These are phyloP conservation scores for Salix purpurea DNA, from an alignment of 345 rosid species.

Conservation along the genomic window DNA sequence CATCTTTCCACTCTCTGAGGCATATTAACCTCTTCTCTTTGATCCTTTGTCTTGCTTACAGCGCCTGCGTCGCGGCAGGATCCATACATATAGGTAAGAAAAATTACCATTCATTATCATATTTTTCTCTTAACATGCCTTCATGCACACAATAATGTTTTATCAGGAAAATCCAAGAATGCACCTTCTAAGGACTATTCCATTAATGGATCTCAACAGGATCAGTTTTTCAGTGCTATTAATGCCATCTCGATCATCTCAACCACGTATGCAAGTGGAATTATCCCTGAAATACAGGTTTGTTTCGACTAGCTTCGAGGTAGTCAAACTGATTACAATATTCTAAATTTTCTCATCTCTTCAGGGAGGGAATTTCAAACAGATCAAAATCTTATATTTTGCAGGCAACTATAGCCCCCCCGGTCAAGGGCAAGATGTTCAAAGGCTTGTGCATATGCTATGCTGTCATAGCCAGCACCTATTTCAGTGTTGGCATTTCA, in stretches of 20 bases:
- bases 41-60: constrained; percentile 45
- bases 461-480: constrained; percentile 32
- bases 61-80: constrained; percentile 35
- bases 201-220: constrained; percentile 23
- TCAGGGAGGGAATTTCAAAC: not conserved
- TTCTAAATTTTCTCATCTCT: too few species aligned
- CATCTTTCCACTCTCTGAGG: constrained; percentile 62
- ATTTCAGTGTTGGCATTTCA: constrained; percentile 19
- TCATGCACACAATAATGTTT: not conserved
- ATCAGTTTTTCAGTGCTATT: constrained; percentile 33
- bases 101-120: not conserved
- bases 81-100: constrained; percentile 39
- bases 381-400: not conserved
- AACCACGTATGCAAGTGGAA: constrained; percentile 50
- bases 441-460: constrained; percentile 53
- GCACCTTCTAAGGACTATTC: constrained; percentile 46
- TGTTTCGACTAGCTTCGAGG: not conserved
- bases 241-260: constrained; percentile 49
- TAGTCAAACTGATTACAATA: too few species aligned
- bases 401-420: constrained; percentile 55
- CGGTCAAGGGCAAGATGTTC: constrained; percentile 60
- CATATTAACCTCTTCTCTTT: constrained; percentile 52
- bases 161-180: constrained; percentile 39
- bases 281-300: constrained; percentile 66
- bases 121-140: not conserved